These are phyloP conservation scores for Ceratobasidium sp. DNA, from an alignment of 1,284 basidiomycete species.

Conservation along the genomic window DNA sequence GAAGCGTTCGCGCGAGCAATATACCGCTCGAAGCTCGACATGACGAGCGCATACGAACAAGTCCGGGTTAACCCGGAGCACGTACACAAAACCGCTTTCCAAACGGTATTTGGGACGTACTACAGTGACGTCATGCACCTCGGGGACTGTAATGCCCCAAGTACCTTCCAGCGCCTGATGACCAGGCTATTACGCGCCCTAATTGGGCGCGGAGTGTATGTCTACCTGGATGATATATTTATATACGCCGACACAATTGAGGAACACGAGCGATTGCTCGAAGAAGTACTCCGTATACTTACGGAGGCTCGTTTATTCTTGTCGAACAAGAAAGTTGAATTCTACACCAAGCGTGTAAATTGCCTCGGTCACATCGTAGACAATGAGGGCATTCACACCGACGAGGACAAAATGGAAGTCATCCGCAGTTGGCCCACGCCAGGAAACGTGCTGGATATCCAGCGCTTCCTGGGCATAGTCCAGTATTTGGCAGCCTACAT, in stretches of 20 bases:
- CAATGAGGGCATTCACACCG: conserved; percentile 51
- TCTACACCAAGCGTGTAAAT: conserved; percentile 54
- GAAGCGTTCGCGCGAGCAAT: conserved; percentile 52
- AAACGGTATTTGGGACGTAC: conserved; percentile 59
- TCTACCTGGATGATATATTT: conserved; percentile 50
- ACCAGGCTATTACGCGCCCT: conserved; percentile 55
- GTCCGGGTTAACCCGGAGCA: conserved; percentile 57
- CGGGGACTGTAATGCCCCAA: conserved; percentile 55
- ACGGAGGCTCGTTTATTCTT: conserved; percentile 55
- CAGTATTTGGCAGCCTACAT: conserved; percentile 55
- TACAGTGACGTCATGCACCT: conserved; percentile 57
- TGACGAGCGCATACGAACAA: conserved; percentile 59
- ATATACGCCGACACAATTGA: conserved; percentile 57
- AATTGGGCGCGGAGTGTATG: conserved; percentile 52
- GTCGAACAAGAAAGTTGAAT: conserved; percentile 54
- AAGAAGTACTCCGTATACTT: conserved; percentile 56
- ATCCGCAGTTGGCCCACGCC: conserved; percentile 16
- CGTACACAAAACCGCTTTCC: conserved; percentile 52
- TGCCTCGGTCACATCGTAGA: conserved; percentile 58
- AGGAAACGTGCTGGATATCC: not conserved
- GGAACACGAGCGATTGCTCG: conserved; percentile 58
- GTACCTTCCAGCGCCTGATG: conserved; percentile 56
- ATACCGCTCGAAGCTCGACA: conserved; percentile 56
- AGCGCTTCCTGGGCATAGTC: conserved; percentile 31
- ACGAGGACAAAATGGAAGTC: conserved; percentile 6